Base-by-base conservation (phyloP, 225 moss, liverwort and hornwort genomes). In the Physcomitrium patens region DNA sequence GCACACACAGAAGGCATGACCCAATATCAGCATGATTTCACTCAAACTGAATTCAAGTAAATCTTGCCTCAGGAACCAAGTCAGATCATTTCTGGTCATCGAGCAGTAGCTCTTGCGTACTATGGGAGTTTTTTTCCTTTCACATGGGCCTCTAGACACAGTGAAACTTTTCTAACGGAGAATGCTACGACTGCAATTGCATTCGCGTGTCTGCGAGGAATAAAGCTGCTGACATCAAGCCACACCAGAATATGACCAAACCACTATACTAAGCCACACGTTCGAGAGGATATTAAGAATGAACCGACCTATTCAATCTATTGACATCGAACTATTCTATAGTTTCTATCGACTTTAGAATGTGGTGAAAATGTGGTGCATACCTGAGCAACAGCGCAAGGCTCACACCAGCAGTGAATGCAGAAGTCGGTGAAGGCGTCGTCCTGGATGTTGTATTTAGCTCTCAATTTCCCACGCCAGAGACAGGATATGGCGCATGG, bases 381-480 rank as follows among this genome's bases (percentile, higher is more conserved):
- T 15, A 76, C 76, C 76, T 76, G 79, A 57, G 72, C 73, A 18
- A 79, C 64, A 26, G 79, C 66, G 58, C 79, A 73, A 14, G 8
- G 1, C n/a, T 67, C 79, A 24, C 67, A 73, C 23, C 42, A 68
- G 1, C 37, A 58, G 67, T 79, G 79, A n/a, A 58, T 0, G 48
- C 48, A 51, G 22, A 79, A 0, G 67, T 79, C 79, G 15, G 44
- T 67, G 14, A 45, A 3, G 1, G 1, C 23, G 66, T 31, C 73
- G 17, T 12, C 23, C 0, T 49, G 79, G 24, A 79, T n/a, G 12
- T 61, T 50, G 14, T 79, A 78, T 67, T 79, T 79, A 7, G 43
- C 58, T 18, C 79, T 59, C 31, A 79, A 57, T 60, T 79, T 79
- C 13, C 56, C 24, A 2, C 79, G 79, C 66, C 72, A 73, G 24